Conservation (phyloP, 352 stramenopile genomes). For the Phytophthora meadii region DNA sequence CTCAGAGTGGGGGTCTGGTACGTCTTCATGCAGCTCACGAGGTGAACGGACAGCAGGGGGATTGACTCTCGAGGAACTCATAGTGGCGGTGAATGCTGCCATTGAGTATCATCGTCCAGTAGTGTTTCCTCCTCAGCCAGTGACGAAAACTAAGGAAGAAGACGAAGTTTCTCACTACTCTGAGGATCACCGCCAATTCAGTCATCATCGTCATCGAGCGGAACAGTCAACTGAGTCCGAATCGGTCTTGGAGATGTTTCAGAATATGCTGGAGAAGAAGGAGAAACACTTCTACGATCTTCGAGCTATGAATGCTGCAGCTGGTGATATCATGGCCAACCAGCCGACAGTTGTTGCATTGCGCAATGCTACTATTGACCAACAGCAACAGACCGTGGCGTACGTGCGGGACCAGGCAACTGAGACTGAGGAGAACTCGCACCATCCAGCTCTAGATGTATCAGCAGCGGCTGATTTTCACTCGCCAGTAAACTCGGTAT, state of each 20-base stretch:
- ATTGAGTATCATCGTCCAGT: slow-evolving; percentile 53
- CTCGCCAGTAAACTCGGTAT: neutral
- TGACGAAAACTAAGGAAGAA: neutral
- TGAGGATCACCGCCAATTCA: neutral
- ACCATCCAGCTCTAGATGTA: neutral
- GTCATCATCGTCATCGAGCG: neutral
- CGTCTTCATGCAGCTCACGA: slow-evolving; percentile 1
- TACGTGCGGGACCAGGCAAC: slow-evolving; percentile 30
- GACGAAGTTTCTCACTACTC: neutral
- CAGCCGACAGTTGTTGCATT: neutral
- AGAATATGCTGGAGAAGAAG: slow-evolving; percentile 36
- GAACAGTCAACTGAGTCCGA: neutral
- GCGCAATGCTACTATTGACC: slow-evolving; percentile 1
- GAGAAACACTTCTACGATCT: slow-evolving; percentile 30
- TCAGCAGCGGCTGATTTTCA: slow-evolving; percentile 6
- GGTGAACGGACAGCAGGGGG: slow-evolving; percentile 10
- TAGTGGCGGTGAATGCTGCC: slow-evolving; percentile 59
- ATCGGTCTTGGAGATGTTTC: slow-evolving; percentile 23
- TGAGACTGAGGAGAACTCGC: slow-evolving; percentile 15
- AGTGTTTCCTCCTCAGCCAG: neutral
- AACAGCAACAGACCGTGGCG: slow-evolving; percentile 27
- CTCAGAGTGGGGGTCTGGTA: slow-evolving; percentile 17
- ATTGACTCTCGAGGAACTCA: slow-evolving; percentile 60
- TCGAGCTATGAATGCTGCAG: neutral
- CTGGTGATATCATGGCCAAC: neutral